Percentiles rank a stretch among this genome's conserved stretches.
phyloP scores from a whole-genome alignment of 805 yeast species.

The Brettanomyces nanus region DNA sequence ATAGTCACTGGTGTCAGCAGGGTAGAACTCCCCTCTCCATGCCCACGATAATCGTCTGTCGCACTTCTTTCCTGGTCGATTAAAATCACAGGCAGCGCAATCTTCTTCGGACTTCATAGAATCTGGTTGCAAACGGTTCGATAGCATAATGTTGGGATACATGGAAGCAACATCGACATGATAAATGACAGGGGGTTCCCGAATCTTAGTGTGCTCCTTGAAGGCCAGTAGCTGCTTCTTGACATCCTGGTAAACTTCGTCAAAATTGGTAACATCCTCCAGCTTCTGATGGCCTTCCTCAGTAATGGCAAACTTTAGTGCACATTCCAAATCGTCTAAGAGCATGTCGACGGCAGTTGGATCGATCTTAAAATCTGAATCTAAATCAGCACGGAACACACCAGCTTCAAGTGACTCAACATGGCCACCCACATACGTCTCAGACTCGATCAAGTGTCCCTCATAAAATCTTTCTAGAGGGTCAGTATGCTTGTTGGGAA shows the following conservation, averaged over 20 bases:
- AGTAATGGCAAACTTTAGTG: constrained; percentile 74
- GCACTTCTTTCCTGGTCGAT: constrained; percentile 89
- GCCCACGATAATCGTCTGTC: constrained; percentile 92
- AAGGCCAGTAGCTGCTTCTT: constrained; percentile 47
- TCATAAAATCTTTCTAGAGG: constrained; percentile 92
- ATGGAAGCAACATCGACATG: constrained; percentile 99
- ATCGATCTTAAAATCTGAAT: constrained; percentile 68
- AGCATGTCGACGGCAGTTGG: constrained; percentile 78
- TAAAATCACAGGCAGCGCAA: constrained; percentile 96
- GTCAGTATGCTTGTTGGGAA: constrained; percentile 91
- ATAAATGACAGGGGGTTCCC: constrained; percentile 80
- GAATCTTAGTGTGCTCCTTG: constrained; percentile 52
- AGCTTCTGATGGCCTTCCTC: constrained; percentile 69
- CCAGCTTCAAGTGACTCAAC: constrained; percentile 98
- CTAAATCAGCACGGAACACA: constrained; percentile 85
- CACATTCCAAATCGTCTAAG: constrained; percentile 59
- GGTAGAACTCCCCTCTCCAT: constrained; percentile 96
- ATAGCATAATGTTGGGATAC: constrained; percentile 98
- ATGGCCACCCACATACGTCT: constrained; percentile 98
- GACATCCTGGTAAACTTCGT: constrained; percentile 61
- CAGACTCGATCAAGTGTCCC: constrained; percentile 89
- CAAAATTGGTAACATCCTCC: constrained; percentile 75
- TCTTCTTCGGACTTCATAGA: constrained; percentile 92
- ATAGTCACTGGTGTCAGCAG: constrained; percentile 87
- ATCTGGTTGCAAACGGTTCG: constrained; percentile 95